Evolutionary conservation across 2,329 filamentous ascomycete species (phyloP).

Genomic region (Fusarium nisikadoi): DNA sequence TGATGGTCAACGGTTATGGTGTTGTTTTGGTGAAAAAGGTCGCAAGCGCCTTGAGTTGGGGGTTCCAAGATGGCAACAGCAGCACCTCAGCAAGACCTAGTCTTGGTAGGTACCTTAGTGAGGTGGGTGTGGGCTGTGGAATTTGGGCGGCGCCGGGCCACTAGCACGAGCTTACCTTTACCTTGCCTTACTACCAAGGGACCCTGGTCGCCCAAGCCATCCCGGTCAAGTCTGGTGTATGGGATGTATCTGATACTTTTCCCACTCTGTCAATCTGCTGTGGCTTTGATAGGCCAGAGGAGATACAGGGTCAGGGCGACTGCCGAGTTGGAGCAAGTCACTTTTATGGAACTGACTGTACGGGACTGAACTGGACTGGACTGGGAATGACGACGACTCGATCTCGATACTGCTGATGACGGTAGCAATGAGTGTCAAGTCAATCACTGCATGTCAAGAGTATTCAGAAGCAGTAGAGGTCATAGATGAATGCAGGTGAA

Average conservation of each 20-base stretch:
- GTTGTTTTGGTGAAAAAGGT: slow-evolving; percentile 47
- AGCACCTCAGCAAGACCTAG: not conserved
- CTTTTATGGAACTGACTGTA: slow-evolving; percentile 19
- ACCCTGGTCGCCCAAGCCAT: slow-evolving; percentile 24
- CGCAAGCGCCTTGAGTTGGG: slow-evolving; percentile 43
- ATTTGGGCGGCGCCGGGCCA: slow-evolving; percentile 41
- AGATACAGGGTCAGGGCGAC: slow-evolving; percentile 41
- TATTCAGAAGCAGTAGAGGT: not conserved
- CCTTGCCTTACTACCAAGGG: slow-evolving; percentile 1
- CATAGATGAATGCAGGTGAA: not conserved
- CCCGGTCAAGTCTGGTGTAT: slow-evolving; percentile 18
- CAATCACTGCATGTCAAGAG: not conserved
- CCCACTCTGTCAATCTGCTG: slow-evolving; percentile 16
- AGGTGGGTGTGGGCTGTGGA: slow-evolving; percentile 41
- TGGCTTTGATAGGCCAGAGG: slow-evolving; percentile 13
- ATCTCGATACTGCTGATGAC: slow-evolving; percentile 5
- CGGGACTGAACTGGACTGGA: not conserved
- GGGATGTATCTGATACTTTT: slow-evolving; percentile 32
- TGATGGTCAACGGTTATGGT: slow-evolving; percentile 37
- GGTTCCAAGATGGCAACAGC: slow-evolving; percentile 33
- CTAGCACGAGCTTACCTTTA: slow-evolving; percentile 23
- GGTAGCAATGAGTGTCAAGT: not conserved
- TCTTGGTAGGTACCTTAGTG: not conserved
- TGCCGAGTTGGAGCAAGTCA: slow-evolving; percentile 42
- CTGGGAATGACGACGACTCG: slow-evolving; percentile 21